Base-by-base conservation (phyloP, 1,284 basidiomycete genomes). In the Rhodotorula sp. region DNA sequence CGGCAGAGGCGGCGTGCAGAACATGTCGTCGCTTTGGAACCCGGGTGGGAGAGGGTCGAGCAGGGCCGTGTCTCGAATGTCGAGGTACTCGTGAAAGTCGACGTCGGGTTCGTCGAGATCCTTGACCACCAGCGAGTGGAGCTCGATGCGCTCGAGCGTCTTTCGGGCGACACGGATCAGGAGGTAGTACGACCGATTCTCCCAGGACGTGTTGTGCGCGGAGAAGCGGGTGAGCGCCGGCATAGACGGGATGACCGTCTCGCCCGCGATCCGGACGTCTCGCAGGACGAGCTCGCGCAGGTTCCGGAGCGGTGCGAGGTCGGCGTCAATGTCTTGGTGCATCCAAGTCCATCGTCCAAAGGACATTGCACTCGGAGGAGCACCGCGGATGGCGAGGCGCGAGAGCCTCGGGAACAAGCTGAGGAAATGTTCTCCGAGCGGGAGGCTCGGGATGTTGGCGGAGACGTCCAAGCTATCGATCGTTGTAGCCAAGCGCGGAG, bases 141-240 rank as follows among this genome's bases (percentile, higher is more conserved):
- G 26, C 2, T 30, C 18, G 60, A 72, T 46, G n/a, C n/a, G 15
- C 4, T 62, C 37, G 49, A 75, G 68, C 8, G 68, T 70, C 22
- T 26, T 46, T 33, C 73, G 68, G 2, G 56, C 44, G 69, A 75
- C 62, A 59, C 72, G 45, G 49, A 78, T 57, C 76, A 82, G 64
- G 79, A 81, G 64, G 79, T 81, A 42, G 80, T 77, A n/a, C 66
- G 76, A 53, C 56, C 69, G 56, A 68, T 78, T 59, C 56, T 79
- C 53, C 76, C 77, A 59, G 75, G 71, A 15, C 78, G 80, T 45
- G 59, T 61, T 24, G 1, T 20, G 4, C 8, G 71, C 57, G 0
- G 6, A 3, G 46, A 75, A 30, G 1, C 33, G 6, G 15, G n/a
- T 29, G 26, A 73, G 60, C 2, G 2, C 1, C n/a, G 73, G 69